These are phyloP conservation scores for Sphaerostilbella broomeana DNA, from an alignment of 2,329 filamentous ascomycete species.

Conservation along the genomic window DNA sequence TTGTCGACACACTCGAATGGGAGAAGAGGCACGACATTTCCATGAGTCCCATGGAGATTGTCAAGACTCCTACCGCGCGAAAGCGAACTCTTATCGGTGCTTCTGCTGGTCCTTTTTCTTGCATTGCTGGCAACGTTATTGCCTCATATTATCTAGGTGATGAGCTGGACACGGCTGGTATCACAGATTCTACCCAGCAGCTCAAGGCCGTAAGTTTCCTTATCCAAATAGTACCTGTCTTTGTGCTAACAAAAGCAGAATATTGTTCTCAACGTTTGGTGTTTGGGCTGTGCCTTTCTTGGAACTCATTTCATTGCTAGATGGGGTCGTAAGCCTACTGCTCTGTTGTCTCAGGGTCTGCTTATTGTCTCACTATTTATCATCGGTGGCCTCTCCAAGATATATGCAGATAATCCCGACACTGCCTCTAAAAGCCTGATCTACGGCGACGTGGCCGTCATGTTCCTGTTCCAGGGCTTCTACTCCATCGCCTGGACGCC, in stretches of 20 bases:
- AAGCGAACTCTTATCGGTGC: conserved; percentile 24
- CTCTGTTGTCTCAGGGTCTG: conserved; percentile 33
- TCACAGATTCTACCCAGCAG: conserved; percentile 31
- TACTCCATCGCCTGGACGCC: conserved; percentile 43
- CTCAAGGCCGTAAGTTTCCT: conserved; percentile 30
- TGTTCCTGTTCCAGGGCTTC: conserved; percentile 41
- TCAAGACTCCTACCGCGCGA: conserved; percentile 30
- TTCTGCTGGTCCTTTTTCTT: conserved; percentile 23
- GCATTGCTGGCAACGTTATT: conserved; percentile 27
- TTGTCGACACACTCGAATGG: conserved; percentile 28
- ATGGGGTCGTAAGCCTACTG: conserved; percentile 28
- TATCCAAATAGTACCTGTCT: not conserved
- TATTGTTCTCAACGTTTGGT: conserved; percentile 46
- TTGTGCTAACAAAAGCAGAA: conserved; percentile 25
- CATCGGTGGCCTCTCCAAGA: conserved; percentile 43
- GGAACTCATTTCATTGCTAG: conserved; percentile 28
- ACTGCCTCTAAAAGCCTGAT: conserved; percentile 19
- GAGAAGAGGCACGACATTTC: conserved; percentile 26
- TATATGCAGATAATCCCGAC: conserved; percentile 12
- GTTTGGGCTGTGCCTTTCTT: conserved; percentile 34
- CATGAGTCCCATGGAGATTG: conserved; percentile 21
- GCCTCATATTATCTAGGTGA: conserved; percentile 34
- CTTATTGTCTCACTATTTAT: conserved; percentile 42
- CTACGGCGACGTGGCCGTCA: conserved; percentile 39
- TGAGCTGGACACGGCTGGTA: conserved; percentile 34